Percentiles rank a stretch among this genome's conserved stretches.
Conservation (phyloP, 129 eudicot genomes). For the carrot (Daucus carota) region DH1_v3.0 NC_030386.2:26786501-26787000, state of each 20-base stretch:
- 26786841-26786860: background rate
- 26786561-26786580: too few relatives aligned
- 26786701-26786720: slow-evolving; percentile 4
- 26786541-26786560: too few relatives aligned
- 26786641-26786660: too few relatives aligned
- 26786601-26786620: too few relatives aligned
- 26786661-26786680: background rate
- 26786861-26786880: slow-evolving; percentile 93
- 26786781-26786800: background rate
- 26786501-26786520: too few relatives aligned
- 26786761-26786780: slow-evolving; percentile 48
- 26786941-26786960: background rate
- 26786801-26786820: too few relatives aligned
- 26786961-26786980: too few relatives aligned
- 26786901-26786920: slow-evolving; percentile 67
- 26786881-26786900: slow-evolving; percentile 75
- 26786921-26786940: slow-evolving; percentile 58
- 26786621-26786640: background rate
- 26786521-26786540: too few relatives aligned
- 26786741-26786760: slow-evolving; percentile 87
- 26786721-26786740: slow-evolving; percentile 81
- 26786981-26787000: too few relatives aligned
- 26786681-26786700: background rate
- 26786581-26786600: too few relatives aligned
- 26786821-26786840: background rate